Base-by-base conservation (phyloP, 1,284 basidiomycete genomes). In the Sanghuangporus baumii region DNA sequence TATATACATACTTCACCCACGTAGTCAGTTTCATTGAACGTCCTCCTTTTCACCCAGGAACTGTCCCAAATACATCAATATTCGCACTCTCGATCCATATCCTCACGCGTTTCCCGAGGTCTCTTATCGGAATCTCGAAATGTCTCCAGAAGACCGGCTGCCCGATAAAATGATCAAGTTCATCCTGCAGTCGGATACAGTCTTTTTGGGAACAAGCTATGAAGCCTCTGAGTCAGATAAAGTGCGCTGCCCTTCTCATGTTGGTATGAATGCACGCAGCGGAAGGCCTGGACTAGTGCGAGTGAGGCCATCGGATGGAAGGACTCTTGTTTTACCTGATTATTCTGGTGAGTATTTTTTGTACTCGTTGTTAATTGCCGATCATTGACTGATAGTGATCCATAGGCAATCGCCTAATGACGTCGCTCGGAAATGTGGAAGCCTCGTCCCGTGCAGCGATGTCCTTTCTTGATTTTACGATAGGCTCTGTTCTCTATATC, bases 31-130 rank as follows among this genome's bases (percentile, higher is more conserved):
- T 34, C 36, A 9, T 7, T 0, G 43, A n/a, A 18, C n/a, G 0
- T 46, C 16, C 6, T n/a, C 6, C 16, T 12, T 46, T 6, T 46
- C 43, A 50, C 34, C 37, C 60, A 88, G 86, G 43, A 85, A 86
- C 60, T 88, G 85, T 67, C 86, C 85, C 7, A 88, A 87, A 68
- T 88, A 88, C 66, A 87, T 88, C 67, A 83, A 78, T 55, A 68
- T 81, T 43, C 79, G 84, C 11, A 75, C 82, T 9, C 72, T 87
- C 11, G 68, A 73, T 20, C 74, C 81, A 1, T 71, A 78, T 64
- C 70, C 75, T 0, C 64, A 74, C 23, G 75, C 78, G 2, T 63
- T 69, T 9, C 79, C 83, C 0, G 66, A 62, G 2, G 70, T 86
- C 23, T 67, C 68, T 2, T 68, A 80, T 60, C 67, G 76, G 55